Conservation (phyloP, 1,284 basidiomycete genomes). For the Heterobasidion occidentale region DNA sequence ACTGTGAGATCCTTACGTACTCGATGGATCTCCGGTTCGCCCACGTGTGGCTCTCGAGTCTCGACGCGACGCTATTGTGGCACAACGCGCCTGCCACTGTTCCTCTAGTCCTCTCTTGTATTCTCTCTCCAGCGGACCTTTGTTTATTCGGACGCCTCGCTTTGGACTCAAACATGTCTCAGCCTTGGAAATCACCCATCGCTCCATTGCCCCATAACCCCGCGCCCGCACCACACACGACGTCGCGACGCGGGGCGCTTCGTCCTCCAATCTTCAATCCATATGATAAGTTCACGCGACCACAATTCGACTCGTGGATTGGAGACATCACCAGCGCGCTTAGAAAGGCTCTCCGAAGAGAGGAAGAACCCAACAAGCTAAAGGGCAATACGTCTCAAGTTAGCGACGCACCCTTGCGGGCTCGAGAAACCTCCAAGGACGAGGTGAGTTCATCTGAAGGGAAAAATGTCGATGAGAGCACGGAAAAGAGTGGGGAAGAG, state of each 20-base stretch:
- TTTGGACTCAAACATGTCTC: background rate
- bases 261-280: constrained; percentile 54
- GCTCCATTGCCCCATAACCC: background rate
- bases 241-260: constrained; percentile 13
- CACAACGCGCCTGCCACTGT: background rate
- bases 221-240: constrained; percentile 1
- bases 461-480: background rate
- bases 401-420: constrained; percentile 5
- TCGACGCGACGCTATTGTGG: no score
- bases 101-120: background rate
- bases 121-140: background rate
- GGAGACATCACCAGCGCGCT: constrained; percentile 49
- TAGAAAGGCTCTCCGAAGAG: constrained; percentile 43
- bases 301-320: constrained; percentile 63
- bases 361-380: constrained; percentile 18
- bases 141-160: background rate
- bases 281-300: constrained; percentile 59
- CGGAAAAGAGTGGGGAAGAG: constrained; percentile 9
- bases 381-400: constrained; percentile 5
- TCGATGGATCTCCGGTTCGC: no score
- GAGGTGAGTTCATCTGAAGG: background rate
- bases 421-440: background rate
- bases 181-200: background rate
- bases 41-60: no score
- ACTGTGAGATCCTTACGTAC: no score